Base-by-base conservation (phyloP, 176 grass and related monocot genomes). In the Stipa capillata region DNA sequence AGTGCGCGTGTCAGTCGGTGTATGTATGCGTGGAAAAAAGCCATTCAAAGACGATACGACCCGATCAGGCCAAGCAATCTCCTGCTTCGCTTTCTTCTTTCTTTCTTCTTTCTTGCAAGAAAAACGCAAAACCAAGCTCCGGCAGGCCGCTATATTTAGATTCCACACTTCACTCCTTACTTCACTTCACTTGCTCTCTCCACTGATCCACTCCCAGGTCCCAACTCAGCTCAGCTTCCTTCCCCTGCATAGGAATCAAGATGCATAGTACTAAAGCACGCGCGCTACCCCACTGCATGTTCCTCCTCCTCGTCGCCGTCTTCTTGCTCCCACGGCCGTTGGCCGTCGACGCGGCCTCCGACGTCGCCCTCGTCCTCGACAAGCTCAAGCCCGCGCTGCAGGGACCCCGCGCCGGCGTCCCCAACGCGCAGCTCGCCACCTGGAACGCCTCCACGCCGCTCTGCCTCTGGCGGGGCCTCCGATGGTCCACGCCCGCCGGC, bases 381-480 rank as follows among this genome's bases (percentile, higher is more conserved):
- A 89, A 69, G 74, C 54, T 97, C 6, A 97, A 86, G 73, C 94
- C 91, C 0, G 86, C 91, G 23, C 69, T 97, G 0, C 77, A 97
- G 85, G 94, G n/a, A n/a, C n/a, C n/a, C n/a, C n/a, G 90, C 4
- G 8, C 52, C 41, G 8, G 77, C n/a, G 16, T 51, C 18, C 21
- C 48, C 11, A 97, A 97, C 82, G 42, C 86, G 1, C 63, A 97
- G 84, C 94, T 97, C 4, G 61, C 81, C 20, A 89, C 89, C 37
- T 97, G 94, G 94, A 97, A 87, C 65, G 7, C 57, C 57, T 93
- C 94, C 10, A 83, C 87, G 14, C 91, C 94, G 20, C 78, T 97
- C 20, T 97, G 94, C 86, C 94, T 91, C 32, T 97, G 94, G 94
- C 90, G 91, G 0, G 91, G 94, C 25, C 87, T 93, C 62, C 78